These are phyloP conservation scores for Monilinia fructigena DNA, from an alignment of 2,329 filamentous ascomycete species.

Conservation along the genomic window DNA sequence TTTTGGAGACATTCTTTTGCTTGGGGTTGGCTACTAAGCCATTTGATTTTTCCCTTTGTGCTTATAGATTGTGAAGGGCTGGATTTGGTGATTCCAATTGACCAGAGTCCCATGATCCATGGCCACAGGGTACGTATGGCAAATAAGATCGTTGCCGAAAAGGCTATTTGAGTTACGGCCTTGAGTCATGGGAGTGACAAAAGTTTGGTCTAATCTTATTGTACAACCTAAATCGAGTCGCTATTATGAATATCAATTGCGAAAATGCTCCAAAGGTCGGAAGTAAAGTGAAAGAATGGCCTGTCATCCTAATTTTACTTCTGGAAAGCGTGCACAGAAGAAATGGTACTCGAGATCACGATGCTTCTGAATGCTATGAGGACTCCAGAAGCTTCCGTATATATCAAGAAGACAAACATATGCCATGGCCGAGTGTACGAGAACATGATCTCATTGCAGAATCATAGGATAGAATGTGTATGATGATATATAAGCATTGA, in stretches of 20 bases:
- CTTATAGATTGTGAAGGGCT: not conserved
- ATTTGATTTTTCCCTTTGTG: not conserved
- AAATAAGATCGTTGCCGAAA: too few relatives aligned
- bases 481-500: too few relatives aligned
- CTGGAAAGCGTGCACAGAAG: not conserved
- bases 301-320: not conserved
- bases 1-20: not conserved
- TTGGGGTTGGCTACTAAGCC: not conserved
- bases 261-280: not conserved
- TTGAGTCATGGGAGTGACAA: not conserved
- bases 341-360: not conserved
- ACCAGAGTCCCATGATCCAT: not conserved
- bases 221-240: not conserved
- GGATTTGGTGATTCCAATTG: not conserved
- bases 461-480: not conserved
- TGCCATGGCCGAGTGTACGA: not conserved
- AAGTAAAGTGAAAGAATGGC: not conserved
- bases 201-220: fast-evolving
- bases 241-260: not conserved
- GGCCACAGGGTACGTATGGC: too few relatives aligned
- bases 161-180: too few relatives aligned
- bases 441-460: not conserved
- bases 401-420: not conserved
- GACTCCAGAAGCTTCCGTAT: fast-evolving
- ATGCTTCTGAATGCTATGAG: not conserved